Evolutionary conservation across 495 filamentous ascomycete genomes (phyloP).

Genomic region (Clohesyomyces aquaticus): DNA sequence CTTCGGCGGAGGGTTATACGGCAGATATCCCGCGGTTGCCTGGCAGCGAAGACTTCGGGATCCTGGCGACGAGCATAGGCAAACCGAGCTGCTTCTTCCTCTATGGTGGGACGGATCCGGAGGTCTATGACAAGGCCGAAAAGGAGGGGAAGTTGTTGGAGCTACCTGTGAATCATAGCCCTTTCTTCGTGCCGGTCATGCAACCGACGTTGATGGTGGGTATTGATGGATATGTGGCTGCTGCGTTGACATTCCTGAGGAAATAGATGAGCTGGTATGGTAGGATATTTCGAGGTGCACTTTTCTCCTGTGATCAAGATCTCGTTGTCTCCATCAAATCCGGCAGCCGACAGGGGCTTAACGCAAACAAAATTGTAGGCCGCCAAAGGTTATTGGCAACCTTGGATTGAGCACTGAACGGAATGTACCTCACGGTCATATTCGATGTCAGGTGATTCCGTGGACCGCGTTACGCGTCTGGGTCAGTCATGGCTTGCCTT

Average conservation of each 20-base stretch:
- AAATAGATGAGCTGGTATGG: conserved; percentile 5
- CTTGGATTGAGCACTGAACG: background rate
- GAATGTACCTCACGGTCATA: too few relatives aligned
- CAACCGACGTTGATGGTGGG: conserved; percentile 62
- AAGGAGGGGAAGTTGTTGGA: conserved; percentile 50
- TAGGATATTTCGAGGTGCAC: too few relatives aligned
- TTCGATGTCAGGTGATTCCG: background rate
- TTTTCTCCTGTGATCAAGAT: too few relatives aligned
- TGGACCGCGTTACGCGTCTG: background rate
- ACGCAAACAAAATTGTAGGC: background rate
- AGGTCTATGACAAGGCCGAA: conserved; percentile 55
- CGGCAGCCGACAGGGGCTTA: too few relatives aligned
- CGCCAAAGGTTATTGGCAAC: background rate
- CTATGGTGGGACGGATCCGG: conserved; percentile 57
- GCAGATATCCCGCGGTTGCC: conserved; percentile 36
- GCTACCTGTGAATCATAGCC: conserved; percentile 60
- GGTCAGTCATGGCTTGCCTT: background rate
- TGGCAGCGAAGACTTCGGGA: conserved; percentile 62
- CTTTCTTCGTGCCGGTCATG: conserved; percentile 63
- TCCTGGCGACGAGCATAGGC: conserved; percentile 56
- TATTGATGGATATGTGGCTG: conserved; percentile 59
- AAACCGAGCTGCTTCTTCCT: conserved; percentile 61
- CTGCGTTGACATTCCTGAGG: conserved; percentile 55
- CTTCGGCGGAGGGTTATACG: conserved; percentile 37
- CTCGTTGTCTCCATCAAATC: too few relatives aligned